These are phyloP conservation scores for Smittium culicis DNA, from an alignment of 371 early-diverging fungal species.

Conservation along the genomic window DNA sequence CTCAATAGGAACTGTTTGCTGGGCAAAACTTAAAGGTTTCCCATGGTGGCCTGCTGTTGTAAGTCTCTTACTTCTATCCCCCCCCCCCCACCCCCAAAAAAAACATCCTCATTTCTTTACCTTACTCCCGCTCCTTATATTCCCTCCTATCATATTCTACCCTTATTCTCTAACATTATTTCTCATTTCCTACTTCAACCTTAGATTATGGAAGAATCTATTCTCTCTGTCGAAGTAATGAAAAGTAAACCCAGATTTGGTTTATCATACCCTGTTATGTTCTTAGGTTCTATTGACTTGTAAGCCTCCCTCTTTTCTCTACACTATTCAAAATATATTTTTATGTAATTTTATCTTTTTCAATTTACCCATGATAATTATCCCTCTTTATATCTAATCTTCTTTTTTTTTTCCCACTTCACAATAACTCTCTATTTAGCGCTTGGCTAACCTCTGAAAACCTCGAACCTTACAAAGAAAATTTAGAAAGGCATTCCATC, in stretches of 20 bases:
- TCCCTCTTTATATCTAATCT: not conserved
- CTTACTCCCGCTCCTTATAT: too few species aligned
- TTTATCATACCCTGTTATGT: conserved; percentile 29
- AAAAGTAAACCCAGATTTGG: conserved; percentile 30
- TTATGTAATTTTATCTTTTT: not conserved
- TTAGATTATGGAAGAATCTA: conserved; percentile 27
- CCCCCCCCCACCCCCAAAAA: too few species aligned
- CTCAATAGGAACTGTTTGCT: conserved; percentile 26
- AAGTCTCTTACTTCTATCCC: conserved; percentile 13
- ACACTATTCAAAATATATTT: not conserved
- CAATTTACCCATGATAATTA: not conserved
- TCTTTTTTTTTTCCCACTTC: not conserved
- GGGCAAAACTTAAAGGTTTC: conserved; percentile 34
- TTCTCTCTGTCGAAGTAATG: conserved; percentile 22
- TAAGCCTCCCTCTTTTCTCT: too few species aligned
- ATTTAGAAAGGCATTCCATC: conserved; percentile 25
- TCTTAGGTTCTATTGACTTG: conserved; percentile 35
- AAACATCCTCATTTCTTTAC: too few species aligned
- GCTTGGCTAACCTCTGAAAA: conserved; percentile 34
- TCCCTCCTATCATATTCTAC: too few species aligned
- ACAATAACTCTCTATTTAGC: conserved; percentile 15
- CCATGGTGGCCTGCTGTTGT: conserved; percentile 36
- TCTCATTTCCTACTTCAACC: not conserved
- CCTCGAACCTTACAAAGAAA: conserved; percentile 28
- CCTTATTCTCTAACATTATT: too few species aligned